Evolutionary conservation across 352 stramenopile genomes (phyloP).

Genomic region (Globisporangium cederbergense): DNA sequence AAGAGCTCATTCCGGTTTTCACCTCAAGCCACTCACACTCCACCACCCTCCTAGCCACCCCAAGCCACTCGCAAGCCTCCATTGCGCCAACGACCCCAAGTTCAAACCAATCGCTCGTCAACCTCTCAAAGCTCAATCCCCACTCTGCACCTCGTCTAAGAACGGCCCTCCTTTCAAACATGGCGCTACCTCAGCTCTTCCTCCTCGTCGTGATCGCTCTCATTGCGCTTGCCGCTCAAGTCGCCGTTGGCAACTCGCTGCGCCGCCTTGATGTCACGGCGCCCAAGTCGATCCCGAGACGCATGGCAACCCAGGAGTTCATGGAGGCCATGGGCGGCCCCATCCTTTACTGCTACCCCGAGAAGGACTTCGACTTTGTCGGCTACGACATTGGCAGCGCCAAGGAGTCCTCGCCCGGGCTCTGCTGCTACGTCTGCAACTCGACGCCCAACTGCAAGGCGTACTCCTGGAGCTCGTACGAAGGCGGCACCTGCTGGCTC

Average conservation of each 20-base stretch:
- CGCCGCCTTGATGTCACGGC: neutral
- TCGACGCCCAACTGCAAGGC: constrained; percentile 30
- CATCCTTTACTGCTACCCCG: neutral
- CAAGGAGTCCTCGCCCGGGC: constrained; percentile 10
- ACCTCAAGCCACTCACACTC: neutral
- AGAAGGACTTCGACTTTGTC: constrained; percentile 1
- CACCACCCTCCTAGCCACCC: too few relatives aligned
- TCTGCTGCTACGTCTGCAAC: constrained; percentile 32
- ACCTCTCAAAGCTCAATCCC: neutral
- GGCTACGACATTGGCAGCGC: constrained; percentile 29
- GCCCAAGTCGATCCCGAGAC: neutral
- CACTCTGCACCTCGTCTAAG: neutral
- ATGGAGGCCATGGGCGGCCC: neutral
- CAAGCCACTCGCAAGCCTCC: neutral
- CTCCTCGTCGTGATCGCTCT: neutral
- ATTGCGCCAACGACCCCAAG: neutral
- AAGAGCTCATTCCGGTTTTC: constrained; percentile 2
- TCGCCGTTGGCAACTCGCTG: neutral
- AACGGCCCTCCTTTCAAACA: neutral
- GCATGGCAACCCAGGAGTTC: neutral
- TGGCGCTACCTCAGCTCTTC: neutral
- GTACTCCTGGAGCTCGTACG: constrained; percentile 47
- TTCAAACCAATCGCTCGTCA: neutral
- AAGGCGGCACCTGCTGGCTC: constrained; percentile 52
- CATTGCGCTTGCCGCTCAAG: neutral